Evolutionary conservation across 192 early-diverging fungal genomes (phyloP).

Genomic region (Pecoramyces ruminantium): DNA sequence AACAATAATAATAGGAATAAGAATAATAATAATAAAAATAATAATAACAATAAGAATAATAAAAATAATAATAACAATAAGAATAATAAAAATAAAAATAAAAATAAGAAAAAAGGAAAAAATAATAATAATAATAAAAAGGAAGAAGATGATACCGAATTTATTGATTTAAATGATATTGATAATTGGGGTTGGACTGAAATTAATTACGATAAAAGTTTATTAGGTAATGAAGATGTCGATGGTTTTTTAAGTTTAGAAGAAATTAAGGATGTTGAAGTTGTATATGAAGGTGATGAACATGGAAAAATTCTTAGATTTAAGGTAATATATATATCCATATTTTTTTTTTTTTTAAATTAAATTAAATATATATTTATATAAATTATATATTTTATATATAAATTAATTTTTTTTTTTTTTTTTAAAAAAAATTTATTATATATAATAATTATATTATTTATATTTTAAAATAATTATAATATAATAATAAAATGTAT

Average conservation of each 20-base stretch:
- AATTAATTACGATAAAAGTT: conserved; percentile 24
- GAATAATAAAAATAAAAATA: not conserved
- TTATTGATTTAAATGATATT: conserved; percentile 1
- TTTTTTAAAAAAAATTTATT: no score
- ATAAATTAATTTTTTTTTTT: not conserved
- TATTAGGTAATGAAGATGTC: conserved; percentile 31
- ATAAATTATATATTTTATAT: not conserved
- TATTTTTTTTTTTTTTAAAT: no score
- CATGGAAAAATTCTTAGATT: conserved; percentile 58
- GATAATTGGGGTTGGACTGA: conserved; percentile 42
- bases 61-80: not conserved
- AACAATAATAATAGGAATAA: not conserved
- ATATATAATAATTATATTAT: no score
- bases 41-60: not conserved
- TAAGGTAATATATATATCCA: conserved; percentile 20
- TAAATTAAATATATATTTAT: not conserved
- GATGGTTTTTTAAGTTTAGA: conserved; percentile 76
- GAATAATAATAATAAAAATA: not conserved
- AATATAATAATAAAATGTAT: no score
- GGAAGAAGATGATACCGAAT: not conserved
- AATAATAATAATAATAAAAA: not conserved
- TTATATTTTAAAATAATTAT: no score
- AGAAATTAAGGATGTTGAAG: conserved; percentile 70
- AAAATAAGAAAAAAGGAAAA: not conserved
- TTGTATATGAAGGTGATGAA: conserved; percentile 39